A percentile compares a stretch with the other conserved stretches of the same genome.
phyloP scores from a whole-genome alignment of 805 yeast species.

The Teunomyces kruisii region DNA sequence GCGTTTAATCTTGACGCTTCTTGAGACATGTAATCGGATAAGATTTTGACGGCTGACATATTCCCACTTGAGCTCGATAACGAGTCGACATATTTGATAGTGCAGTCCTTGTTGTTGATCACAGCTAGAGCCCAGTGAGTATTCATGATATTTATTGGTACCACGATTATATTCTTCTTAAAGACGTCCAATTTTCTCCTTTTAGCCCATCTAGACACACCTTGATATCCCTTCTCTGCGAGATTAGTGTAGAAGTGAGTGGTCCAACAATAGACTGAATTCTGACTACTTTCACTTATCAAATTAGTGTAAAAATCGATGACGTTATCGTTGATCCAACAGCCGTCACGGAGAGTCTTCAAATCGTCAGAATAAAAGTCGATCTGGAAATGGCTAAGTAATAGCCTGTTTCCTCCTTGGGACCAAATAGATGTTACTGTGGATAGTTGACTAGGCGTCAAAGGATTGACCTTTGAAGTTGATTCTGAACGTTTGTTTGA shows the following conservation, averaged over 20 bases:
- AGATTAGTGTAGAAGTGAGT: slow-evolving; percentile 85
- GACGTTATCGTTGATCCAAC: slow-evolving; percentile 89
- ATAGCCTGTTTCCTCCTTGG: slow-evolving; percentile 18
- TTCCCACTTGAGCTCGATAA: slow-evolving; percentile 48
- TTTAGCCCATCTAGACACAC: slow-evolving; percentile 84
- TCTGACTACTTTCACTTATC: slow-evolving; percentile 42
- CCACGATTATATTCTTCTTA: slow-evolving; percentile 62
- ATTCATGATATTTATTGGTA: slow-evolving; percentile 81
- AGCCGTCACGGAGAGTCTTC: slow-evolving; percentile 62
- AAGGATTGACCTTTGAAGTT: slow-evolving; percentile 15
- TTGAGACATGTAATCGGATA: slow-evolving; percentile 61
- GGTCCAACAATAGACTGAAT: slow-evolving; percentile 65
- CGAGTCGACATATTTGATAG: slow-evolving; percentile 78
- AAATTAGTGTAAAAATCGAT: slow-evolving; percentile 77
- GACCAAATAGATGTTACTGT: slow-evolving; percentile 36
- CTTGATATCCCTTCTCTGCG: slow-evolving; percentile 68
- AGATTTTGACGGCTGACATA: slow-evolving; percentile 38
- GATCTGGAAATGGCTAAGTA: slow-evolving; percentile 44
- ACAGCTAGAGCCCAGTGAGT: slow-evolving; percentile 93
- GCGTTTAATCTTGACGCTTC: slow-evolving; percentile 59
- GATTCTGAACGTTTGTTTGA: slow-evolving; percentile 5
- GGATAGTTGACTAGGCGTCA: slow-evolving; percentile 27
- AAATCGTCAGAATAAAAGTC: slow-evolving; percentile 69
- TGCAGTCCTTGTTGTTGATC: slow-evolving; percentile 58
- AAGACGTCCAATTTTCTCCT: slow-evolving; percentile 68